Conservation (phyloP, 345 rosid genomes). For the Bretschneidera sinensis region DNA sequence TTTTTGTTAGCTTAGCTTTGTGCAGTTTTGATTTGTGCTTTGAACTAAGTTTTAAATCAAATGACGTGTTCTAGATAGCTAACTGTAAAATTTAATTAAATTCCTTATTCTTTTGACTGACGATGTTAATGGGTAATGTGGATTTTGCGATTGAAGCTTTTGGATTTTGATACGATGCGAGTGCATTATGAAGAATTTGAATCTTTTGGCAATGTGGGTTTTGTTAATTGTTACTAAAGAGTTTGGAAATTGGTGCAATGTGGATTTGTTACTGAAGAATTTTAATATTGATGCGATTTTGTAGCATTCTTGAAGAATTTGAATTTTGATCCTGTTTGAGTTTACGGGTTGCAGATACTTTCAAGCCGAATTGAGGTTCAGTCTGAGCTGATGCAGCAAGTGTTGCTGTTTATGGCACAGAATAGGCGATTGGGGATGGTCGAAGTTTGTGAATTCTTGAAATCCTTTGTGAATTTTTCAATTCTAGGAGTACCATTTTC, state of each 20-base stretch:
- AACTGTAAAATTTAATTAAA: neutral
- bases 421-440: constrained; percentile 44
- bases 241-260: neutral
- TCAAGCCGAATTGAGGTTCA: constrained; percentile 55
- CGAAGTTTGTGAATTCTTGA: constrained; percentile 69
- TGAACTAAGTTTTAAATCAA: neutral
- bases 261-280: neutral
- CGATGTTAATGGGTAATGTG: neutral
- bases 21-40: neutral
- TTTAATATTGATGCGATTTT: no score
- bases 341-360: constrained; percentile 54
- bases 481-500: constrained; percentile 45
- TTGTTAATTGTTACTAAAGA: neutral
- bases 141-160: no score
- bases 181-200: neutral
- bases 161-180: neutral
- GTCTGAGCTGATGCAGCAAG: constrained; percentile 63
- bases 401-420: constrained; percentile 55
- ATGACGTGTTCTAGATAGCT: neutral
- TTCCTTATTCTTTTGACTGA: neutral
- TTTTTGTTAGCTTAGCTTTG: no score
- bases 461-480: constrained; percentile 57
- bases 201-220: neutral
- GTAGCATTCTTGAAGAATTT: neutral
- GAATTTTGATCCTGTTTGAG: neutral